phyloP scores from a whole-genome alignment of 2,329 filamentous ascomycete species.

The Xylaria sp. region DNA sequence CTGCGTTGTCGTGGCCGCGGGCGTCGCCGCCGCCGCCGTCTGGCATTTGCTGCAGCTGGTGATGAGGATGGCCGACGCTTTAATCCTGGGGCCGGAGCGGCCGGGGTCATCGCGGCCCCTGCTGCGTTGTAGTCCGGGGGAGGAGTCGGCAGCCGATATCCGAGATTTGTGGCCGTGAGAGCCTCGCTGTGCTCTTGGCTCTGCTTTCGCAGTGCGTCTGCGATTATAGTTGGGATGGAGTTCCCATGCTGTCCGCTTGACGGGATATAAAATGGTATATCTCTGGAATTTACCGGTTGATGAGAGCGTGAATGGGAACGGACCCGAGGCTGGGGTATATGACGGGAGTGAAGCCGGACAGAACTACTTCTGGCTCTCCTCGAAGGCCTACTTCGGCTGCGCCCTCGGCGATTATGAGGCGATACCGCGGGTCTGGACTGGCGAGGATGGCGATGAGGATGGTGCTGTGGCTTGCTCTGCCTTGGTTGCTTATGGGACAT shows the following conservation, averaged over 20 bases:
- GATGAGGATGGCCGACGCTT: slow-evolving; percentile 28
- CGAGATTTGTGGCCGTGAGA: slow-evolving; percentile 7
- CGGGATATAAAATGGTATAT: slow-evolving; percentile 30
- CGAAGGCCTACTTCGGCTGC: slow-evolving; percentile 27
- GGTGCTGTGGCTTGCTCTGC: slow-evolving; percentile 17
- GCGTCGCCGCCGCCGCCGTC: slow-evolving; percentile 24
- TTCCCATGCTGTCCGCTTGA: slow-evolving; percentile 17
- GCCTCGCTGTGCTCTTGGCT: slow-evolving; percentile 15
- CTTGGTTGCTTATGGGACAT: slow-evolving; percentile 27
- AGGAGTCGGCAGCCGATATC: slow-evolving; percentile 16
- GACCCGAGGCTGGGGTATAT: slow-evolving; percentile 5
- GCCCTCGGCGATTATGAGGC: slow-evolving; percentile 18
- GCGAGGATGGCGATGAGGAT: slow-evolving; percentile 14
- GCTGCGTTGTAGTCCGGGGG: slow-evolving; percentile 15
- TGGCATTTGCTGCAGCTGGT: slow-evolving; percentile 21
- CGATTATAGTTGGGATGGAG: slow-evolving; percentile 24
- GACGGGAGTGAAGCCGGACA: slow-evolving; percentile 5
- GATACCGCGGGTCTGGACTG: slow-evolving; percentile 6
- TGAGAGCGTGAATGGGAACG: slow-evolving; percentile 23
- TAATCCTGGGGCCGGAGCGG: background rate
- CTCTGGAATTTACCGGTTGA: slow-evolving; percentile 12
- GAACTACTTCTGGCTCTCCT: slow-evolving; percentile 30
- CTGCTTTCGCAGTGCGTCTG: slow-evolving; percentile 28
- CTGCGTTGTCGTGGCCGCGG: slow-evolving; percentile 18
- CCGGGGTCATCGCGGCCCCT: background rate